Evolutionary conservation across 768 basidiomycete species (phyloP).

Genomic region (Psilocybe azurescens): DNA sequence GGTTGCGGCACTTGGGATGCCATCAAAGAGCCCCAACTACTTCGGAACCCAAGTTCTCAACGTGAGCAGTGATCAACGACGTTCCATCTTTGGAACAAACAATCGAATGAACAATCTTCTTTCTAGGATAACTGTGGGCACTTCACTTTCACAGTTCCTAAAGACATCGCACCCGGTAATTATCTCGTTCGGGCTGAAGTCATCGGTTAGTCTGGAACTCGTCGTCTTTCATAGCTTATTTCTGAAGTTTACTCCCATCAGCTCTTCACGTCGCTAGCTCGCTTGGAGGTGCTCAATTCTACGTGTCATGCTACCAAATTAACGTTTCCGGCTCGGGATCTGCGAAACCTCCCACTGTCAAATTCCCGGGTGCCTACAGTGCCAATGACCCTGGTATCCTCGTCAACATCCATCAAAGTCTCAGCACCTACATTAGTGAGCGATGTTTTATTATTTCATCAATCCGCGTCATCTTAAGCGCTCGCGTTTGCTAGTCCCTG

Average conservation of each 20-base stretch:
- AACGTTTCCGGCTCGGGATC: constrained; percentile 55
- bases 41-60: constrained; percentile 42
- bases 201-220: constrained; percentile 45
- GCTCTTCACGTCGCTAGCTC: constrained; percentile 65
- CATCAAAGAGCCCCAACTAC: constrained; percentile 52
- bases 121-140: constrained; percentile 56
- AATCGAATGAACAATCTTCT: not conserved
- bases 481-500: constrained; percentile 16
- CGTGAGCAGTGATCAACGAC: constrained; percentile 24
- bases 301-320: constrained; percentile 69
- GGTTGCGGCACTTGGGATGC: constrained; percentile 52
- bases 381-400: constrained; percentile 68
- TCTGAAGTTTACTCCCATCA: constrained; percentile 31
- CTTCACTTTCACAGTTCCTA: constrained; percentile 56
- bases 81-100: not conserved
- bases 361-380: constrained; percentile 74
- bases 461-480: not conserved
- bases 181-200: constrained; percentile 81
- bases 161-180: constrained; percentile 62
- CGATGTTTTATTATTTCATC: not conserved
- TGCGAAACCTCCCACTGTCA: constrained; percentile 51
- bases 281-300: constrained; percentile 76
- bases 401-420: constrained; percentile 50
- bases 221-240: constrained; percentile 30
- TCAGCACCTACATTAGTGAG: constrained; percentile 44